Evolutionary conservation across 805 yeast species (phyloP).

Genomic region (Teunomyces panamensis): DNA sequence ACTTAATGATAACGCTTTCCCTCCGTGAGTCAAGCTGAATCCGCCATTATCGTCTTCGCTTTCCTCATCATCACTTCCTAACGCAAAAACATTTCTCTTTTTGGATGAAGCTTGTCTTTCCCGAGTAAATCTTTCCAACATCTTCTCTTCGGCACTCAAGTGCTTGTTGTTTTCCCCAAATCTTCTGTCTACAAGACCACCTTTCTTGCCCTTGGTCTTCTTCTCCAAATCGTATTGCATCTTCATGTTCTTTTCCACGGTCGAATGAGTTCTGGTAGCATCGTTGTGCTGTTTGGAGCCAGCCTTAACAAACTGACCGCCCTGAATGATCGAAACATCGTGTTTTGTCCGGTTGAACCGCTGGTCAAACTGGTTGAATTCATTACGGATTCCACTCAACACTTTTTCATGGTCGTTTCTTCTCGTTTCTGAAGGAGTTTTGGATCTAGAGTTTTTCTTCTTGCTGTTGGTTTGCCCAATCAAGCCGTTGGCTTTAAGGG

Average conservation of each 20-base stretch:
- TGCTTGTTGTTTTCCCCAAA: constrained; percentile 80
- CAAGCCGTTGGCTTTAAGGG: constrained; percentile 72
- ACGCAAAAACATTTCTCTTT: constrained; percentile 45
- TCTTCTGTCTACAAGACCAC: constrained; percentile 79
- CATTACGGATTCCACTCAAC: constrained; percentile 59
- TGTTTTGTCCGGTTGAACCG: constrained; percentile 67
- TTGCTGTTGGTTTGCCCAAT: constrained; percentile 80
- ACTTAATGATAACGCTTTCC: constrained; percentile 59
- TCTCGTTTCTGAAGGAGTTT: constrained; percentile 60
- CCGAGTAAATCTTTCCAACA: constrained; percentile 90
- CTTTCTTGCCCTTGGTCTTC: constrained; percentile 64
- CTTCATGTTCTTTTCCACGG: constrained; percentile 42
- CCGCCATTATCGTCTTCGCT: constrained; percentile 47
- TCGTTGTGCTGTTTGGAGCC: constrained; percentile 39
- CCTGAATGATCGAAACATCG: constrained; percentile 41
- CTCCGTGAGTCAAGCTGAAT: constrained; percentile 71
- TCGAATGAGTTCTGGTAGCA: constrained; percentile 28
- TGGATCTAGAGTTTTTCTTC: constrained; percentile 48
- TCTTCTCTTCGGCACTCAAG: constrained; percentile 84
- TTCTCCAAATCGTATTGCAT: constrained; percentile 65
- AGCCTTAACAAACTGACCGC: constrained; percentile 42
- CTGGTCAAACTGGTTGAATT: constrained; percentile 88
- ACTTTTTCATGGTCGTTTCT: constrained; percentile 65
- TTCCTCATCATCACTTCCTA: constrained; percentile 75
- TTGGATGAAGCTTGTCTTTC: constrained; percentile 71